Conservation (phyloP, 352 stramenopile genomes). For the Phytophthora sp. region DNA sequence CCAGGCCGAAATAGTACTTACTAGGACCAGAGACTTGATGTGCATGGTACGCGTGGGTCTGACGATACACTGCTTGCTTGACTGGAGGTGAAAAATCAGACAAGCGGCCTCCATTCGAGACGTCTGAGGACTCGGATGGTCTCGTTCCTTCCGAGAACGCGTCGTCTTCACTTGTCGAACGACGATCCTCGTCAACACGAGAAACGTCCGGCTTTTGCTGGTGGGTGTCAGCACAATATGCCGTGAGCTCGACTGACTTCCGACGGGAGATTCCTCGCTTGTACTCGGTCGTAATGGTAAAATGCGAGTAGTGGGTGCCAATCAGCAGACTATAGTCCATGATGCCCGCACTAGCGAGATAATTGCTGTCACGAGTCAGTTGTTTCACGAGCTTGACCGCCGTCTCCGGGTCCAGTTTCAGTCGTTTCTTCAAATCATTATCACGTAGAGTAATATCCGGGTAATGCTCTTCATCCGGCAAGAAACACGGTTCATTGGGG, state of each 20-base stretch:
- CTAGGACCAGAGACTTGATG: constrained; percentile 86
- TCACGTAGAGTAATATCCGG: constrained; percentile 84
- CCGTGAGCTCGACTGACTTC: constrained; percentile 42
- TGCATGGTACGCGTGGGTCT: constrained; percentile 66
- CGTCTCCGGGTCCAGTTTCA: constrained; percentile 66
- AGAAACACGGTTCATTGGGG: constrained; percentile 51
- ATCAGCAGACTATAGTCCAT: constrained; percentile 94
- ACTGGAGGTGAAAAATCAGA: constrained; percentile 20
- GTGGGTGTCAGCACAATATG: constrained; percentile 31
- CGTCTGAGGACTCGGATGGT: constrained; percentile 33
- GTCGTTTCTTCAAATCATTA: constrained; percentile 87
- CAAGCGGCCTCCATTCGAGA: constrained; percentile 20
- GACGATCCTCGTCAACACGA: constrained; percentile 38
- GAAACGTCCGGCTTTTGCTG: constrained; percentile 34
- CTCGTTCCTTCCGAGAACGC: constrained; percentile 33
- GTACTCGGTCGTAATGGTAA: constrained; percentile 65
- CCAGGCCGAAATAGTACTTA: constrained; percentile 90
- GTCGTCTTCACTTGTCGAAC: constrained; percentile 30
- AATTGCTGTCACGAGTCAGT: constrained; percentile 84
- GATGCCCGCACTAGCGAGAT: constrained; percentile 82
- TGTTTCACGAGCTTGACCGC: constrained; percentile 76
- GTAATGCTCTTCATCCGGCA: constrained; percentile 75
- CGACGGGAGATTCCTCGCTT: constrained; percentile 36
- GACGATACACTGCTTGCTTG: constrained; percentile 38
- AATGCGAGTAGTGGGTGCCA: constrained; percentile 86